Base-by-base conservation (phyloP, 306 rosid species). In the Hippophae rhamnoides region DNA sequence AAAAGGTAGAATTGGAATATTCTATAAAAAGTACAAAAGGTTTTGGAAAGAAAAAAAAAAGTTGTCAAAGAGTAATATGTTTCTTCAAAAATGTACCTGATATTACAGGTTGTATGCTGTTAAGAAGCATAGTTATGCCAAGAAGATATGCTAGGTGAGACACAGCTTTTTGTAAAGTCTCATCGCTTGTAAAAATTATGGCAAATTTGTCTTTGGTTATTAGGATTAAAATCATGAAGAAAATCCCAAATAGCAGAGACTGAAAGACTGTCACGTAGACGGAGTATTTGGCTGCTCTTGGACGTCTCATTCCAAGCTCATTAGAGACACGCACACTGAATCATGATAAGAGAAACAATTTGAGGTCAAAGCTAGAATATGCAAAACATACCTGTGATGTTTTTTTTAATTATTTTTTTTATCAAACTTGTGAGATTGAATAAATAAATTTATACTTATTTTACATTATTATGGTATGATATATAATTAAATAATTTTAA, bases 321-420 rank as follows among this genome's bases (percentile, higher is more conserved):
- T 72, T 82, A 3, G 94, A 82, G 38, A 85, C 84, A 1, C 94
- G 74, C 42, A 85, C 75, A 62, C 86, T 85, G 67, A 14, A 10
- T 41, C 8, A 9, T 6, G 3, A 58, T n/a, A 12, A 59, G 7
- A 13, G 23, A 6, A 31, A 31, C 38, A 31, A 31, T 31, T 31
- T 31, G 38, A 5, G 38, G 38, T 31, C 38, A 31, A 31, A 31
- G 38, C 4, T 1, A 31, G 4, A 31, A 2, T 31, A 31, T 31
- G 38, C 4, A 31, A 31, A 31, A 31, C 38, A 2, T 31, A 1
- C 6, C 1, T 45, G 9, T 7, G n/a, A 48, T 18, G 23, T 18
- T 18, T 18, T 18, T 18, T 18, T 18, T 18, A 18, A 18, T 18
- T 18, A 18, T 18, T 18, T 18, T 18, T 18, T 18, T 18, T 18